Evolutionary conservation across 139 green algal species (phyloP), one percentile per base, ranked within the genome.

Genomic region (Micractinium conductrix): DNA sequence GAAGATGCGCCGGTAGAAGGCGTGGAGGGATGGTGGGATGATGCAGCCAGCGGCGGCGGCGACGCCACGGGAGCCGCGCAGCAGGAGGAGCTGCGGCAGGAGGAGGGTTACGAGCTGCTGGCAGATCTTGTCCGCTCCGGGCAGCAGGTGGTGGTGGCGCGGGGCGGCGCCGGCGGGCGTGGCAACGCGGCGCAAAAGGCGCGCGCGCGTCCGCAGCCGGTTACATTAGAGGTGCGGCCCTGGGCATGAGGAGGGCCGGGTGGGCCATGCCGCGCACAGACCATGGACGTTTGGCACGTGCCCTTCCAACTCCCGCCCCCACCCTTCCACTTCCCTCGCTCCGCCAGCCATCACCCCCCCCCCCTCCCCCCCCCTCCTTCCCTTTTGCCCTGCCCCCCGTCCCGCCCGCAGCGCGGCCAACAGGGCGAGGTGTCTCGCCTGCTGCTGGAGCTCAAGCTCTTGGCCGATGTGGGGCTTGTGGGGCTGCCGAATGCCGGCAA

Each of bases 391-490:
- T n/a, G n/a, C n/a, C n/a, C n/a, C n/a, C 48, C 21, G 43, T 33
- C 48, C 69, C 53, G 45, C 17, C 9, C 24, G 48, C 76, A 71
- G 70, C 70, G 42, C 10, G 70, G 70, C 24, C 70, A 78, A 73
- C 79, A 67, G 2, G 91, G 91, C 43, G 70, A 84, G 40, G 87
- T 93, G 72, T 55, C 75, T 37, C 96, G 93, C 87, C 65, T 97
- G 30, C 90, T 98, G 45, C 90, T 99, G 74, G 96, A 99, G 90
- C 91, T 99, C 40, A 83, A 86, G 28, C 60, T 88, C 33, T 93
- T 99, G 60, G 97, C 97, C 14, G 96, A 99, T 81, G 90, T 98
- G 8, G 97, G 96, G 35, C 92, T 99, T 67, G 96, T 99, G 68
- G 97, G 97, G 19, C 91, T 98, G 12, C 97, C 97, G 28, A 99